phyloP scores from a whole-genome alignment of 108 stramenopile species.

The Hondaea fermentalgiana region DNA sequence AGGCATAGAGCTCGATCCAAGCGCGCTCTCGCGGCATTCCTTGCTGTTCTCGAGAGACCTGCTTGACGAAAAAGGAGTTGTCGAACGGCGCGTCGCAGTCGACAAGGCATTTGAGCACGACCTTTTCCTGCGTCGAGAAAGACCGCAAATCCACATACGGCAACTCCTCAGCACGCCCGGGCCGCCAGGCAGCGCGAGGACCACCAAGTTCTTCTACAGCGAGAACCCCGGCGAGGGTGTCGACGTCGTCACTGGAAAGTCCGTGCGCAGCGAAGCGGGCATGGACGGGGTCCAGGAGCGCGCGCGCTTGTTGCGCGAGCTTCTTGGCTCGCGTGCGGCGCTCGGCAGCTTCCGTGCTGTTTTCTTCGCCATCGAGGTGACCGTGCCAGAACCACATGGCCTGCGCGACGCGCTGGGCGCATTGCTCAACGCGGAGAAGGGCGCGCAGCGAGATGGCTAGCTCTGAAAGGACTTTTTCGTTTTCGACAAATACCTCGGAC shows the following conservation, averaged over 20 bases:
- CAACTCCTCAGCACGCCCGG: neutral
- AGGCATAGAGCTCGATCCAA: neutral
- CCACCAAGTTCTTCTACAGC: neutral
- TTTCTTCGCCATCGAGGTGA: neutral
- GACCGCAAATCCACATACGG: neutral
- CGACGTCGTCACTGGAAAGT: neutral
- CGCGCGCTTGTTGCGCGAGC: neutral
- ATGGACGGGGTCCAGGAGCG: neutral
- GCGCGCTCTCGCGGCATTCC: neutral
- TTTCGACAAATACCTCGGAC: neutral
- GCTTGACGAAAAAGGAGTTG: neutral
- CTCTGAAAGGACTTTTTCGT: neutral
- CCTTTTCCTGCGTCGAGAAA: neutral
- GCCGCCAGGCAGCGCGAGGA: neutral
- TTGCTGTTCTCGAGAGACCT: neutral
- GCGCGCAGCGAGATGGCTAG: neutral
- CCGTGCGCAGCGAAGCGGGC: neutral
- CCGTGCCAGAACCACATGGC: neutral
- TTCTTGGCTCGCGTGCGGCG: neutral
- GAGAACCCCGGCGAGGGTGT: neutral
- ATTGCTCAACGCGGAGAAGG: neutral
- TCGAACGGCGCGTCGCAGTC: neutral
- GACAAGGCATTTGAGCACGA: neutral
- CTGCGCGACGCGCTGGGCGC: neutral
- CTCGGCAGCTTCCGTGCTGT: neutral